These are phyloP conservation scores for Alloteropsis semialata DNA, from an alignment of 176 grass and related monocot species.

Conservation along the genomic window DNA sequence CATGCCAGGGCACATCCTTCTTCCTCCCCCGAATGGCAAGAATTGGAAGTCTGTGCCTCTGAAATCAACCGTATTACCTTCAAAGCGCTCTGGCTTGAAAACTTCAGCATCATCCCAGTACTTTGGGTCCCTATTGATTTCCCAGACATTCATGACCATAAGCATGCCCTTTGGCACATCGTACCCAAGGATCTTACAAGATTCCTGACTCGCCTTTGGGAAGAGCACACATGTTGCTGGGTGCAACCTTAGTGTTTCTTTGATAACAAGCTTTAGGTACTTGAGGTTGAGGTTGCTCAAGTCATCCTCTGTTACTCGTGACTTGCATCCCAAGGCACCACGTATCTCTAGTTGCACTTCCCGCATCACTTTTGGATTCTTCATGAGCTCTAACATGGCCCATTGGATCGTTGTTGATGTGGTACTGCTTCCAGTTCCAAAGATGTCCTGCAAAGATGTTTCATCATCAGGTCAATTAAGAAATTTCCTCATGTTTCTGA, in stretches of 20 bases:
- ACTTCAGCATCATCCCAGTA: not conserved
- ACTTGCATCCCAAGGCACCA: not conserved
- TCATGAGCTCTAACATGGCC: conserved; percentile 31
- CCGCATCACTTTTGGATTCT: not conserved
- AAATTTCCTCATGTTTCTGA: too few species aligned
- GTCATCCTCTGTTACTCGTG: not conserved
- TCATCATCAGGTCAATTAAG: not conserved
- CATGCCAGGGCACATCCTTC: conserved; percentile 14
- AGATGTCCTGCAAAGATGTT: not conserved
- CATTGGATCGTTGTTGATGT: not conserved
- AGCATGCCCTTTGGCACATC: not conserved
- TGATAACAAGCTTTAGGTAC: conserved; percentile 10
- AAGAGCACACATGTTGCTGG: not conserved
- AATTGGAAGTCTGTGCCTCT: conserved; percentile 17
- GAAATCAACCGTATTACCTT: not conserved
- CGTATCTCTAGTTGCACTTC: not conserved
- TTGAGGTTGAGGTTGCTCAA: not conserved
- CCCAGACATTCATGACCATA: not conserved
- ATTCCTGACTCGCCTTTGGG: conserved; percentile 1
- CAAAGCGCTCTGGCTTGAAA: conserved; percentile 22
- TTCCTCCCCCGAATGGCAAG: not conserved
- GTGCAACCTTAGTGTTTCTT: conserved; percentile 4
- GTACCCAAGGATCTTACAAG: conserved; percentile 1
- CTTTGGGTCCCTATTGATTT: not conserved
- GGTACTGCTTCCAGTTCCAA: not conserved